Base-by-base conservation (phyloP, 2,329 filamentous ascomycete genomes). In the Phaeosphaeria sp. region DNA sequence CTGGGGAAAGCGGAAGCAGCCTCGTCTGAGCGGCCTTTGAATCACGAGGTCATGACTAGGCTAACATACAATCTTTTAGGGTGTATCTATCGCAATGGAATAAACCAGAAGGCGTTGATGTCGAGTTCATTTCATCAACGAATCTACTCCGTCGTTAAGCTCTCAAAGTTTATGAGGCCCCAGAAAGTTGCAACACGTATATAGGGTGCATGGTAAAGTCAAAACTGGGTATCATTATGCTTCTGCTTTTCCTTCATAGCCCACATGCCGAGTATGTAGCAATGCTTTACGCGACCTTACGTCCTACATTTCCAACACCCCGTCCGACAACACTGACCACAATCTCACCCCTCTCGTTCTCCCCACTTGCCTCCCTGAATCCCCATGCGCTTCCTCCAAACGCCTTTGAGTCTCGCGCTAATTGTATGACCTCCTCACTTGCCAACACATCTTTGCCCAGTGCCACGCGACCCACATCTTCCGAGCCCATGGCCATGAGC, bases 401-500 rank as follows among this genome's bases (percentile, higher is more conserved):
- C n/a, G 85, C 89, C 73, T 88, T 90, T 66, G 97, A 78, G 75
- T 99, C 95, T 69, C 95, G 85, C 11, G 91, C 93, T 53, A 97
- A 80, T 50, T 88, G 87, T 55, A 99, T 85, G 52, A 92, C 82
- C 58, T 92, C 89, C 73, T 97, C 92, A 2, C 89, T 90, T 0
- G 88, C 93, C 46, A 98, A 79, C 0, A 97, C 87, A 47, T 94
- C 90, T 68, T 87, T 89, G 30, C 93, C 92, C 57, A 99, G 75
- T 62, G 91, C 87, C 65, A 99, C 77, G 58, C 95, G 86, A 4
- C 95, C 95, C 15, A 99, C 93, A 77, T 99, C 95, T 75, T 98
- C 95, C 0, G 90, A 92, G 0, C 95, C 95, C 95, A 99, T 98
- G 33, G 93, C 92, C 95, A 99, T 99, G 62, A 99, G 82, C 18